Evolutionary conservation across 192 early-diverging fungal species (phyloP), one percentile per base, ranked within the genome.

Genomic region (Backusella circina): DNA sequence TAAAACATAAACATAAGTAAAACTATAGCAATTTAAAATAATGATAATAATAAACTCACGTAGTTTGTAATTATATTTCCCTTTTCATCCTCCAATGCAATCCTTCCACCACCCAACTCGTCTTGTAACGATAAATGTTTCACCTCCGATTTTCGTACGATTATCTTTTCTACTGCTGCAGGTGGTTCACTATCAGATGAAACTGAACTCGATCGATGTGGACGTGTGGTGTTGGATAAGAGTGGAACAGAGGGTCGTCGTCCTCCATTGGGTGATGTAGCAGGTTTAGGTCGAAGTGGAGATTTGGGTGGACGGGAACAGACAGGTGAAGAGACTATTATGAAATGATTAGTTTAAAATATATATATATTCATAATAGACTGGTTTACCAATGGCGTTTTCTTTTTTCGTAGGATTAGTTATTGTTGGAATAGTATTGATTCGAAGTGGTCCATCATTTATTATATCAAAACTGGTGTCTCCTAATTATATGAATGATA

Each of bases 401-500:
- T 67, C 65, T 36, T 33, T 67, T 67, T 67, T 31, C 18, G 30
- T 35, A 30, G 65, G n/a, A 67, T 67, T 36, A 35, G 65, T 35
- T 16, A 30, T 67, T 67, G 65, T 67, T 31, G 28, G 44, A 47
- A 47, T 47, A 47, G 44, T 47, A 47, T 47, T 61, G 5, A 61
- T 26, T 61, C 54, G 23, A 61, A 61, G 54, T 57, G 51, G 51
- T 26, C 23, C 51, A 23, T 57, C 23, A 23, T 23, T 26, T 21
- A 57, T 12, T 57, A 57, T 57, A 57, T 57, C 51, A 26, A 57
- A 57, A 57, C 51, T 9, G 23, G 21, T 73, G 79, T 79, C 77
- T 69, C 80, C 74, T 16, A n/a, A 65, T 75, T 37, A 67, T 78
- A n/a, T n/a, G n/a, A n/a, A n/a, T 26, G 75, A 76, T 30, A 80